phyloP scores from a whole-genome alignment of 2,329 filamentous ascomycete species.

The Neonectria punicea region DNA sequence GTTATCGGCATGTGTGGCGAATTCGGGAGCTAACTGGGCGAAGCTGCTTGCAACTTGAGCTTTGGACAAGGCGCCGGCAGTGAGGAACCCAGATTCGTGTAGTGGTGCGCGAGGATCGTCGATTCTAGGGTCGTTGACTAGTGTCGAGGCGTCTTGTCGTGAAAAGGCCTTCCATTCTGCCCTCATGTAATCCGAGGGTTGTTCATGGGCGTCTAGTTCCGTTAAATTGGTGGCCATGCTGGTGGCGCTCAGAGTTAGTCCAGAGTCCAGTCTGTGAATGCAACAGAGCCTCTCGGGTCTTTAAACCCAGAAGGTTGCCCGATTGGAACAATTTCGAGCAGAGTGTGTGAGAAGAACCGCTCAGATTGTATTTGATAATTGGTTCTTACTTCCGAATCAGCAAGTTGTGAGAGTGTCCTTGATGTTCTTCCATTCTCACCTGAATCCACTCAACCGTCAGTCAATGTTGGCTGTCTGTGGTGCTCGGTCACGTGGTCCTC shows the following conservation, averaged over 20 bases:
- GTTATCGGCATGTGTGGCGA: conserved; percentile 44
- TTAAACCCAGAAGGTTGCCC: not conserved
- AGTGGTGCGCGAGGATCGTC: conserved; percentile 60
- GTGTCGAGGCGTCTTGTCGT: conserved; percentile 63
- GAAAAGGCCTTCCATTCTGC: conserved; percentile 80
- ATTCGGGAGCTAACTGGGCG: conserved; percentile 50
- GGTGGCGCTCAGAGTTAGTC: not conserved
- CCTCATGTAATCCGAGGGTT: conserved; percentile 77
- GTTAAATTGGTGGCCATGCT: conserved; percentile 43
- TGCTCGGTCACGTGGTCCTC: conserved; percentile 22
- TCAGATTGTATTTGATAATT: too few relatives aligned
- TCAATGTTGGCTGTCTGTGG: conserved; percentile 9
- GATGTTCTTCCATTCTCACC: conserved; percentile 1
- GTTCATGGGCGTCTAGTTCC: conserved; percentile 79
- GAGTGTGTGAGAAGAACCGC: too few relatives aligned
- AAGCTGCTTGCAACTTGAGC: conserved; percentile 58
- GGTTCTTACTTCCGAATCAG: not conserved
- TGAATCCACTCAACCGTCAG: conserved; percentile 19
- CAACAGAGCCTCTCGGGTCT: not conserved
- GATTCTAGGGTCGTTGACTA: conserved; percentile 66
- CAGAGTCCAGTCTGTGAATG: not conserved
- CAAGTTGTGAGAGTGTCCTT: not conserved
- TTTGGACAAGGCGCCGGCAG: conserved; percentile 55
- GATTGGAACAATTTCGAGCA: not conserved
- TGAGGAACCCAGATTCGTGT: conserved; percentile 56